Conservation (phyloP, 495 filamentous ascomycete species). For the Antarctomyces pellizariae region DNA sequence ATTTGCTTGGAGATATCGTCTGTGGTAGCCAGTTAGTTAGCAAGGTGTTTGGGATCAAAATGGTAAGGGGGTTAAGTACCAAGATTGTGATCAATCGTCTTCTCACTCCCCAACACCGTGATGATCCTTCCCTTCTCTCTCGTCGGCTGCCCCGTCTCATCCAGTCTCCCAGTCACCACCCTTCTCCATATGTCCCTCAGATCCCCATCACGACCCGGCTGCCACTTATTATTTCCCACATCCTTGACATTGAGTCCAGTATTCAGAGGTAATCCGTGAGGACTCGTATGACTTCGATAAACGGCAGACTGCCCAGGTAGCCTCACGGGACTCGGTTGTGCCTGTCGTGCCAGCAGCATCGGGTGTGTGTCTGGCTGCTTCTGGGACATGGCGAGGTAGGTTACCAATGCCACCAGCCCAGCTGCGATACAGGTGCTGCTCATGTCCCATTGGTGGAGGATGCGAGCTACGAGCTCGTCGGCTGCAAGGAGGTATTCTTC, state of each 20-base stretch:
- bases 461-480: slow-evolving; percentile 39
- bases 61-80: slow-evolving; percentile 13
- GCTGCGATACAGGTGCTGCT: slow-evolving; percentile 42
- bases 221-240: slow-evolving; percentile 59
- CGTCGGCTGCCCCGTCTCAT: slow-evolving; percentile 31
- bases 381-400: slow-evolving; percentile 27
- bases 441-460: slow-evolving; percentile 59
- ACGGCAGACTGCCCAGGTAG: slow-evolving; percentile 63
- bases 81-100: slow-evolving; percentile 44
- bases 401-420: slow-evolving; percentile 32
- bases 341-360: slow-evolving; percentile 67
- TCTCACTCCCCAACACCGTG: slow-evolving; percentile 55
- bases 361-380: slow-evolving; percentile 77
- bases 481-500: too few species aligned
- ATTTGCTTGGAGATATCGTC: slow-evolving; percentile 64
- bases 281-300: slow-evolving; percentile 60
- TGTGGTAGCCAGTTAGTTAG: slow-evolving; percentile 10
- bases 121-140: slow-evolving; percentile 50
- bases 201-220: slow-evolving; percentile 63
- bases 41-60: background rate
- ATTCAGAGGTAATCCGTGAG: slow-evolving; percentile 61
- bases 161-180: slow-evolving; percentile 37
- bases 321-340: slow-evolving; percentile 51
- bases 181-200: slow-evolving; percentile 80
- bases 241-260: slow-evolving; percentile 71